Base-by-base conservation (phyloP, 441 rosid species). In the Bocquillonia castaneifolia region DNA sequence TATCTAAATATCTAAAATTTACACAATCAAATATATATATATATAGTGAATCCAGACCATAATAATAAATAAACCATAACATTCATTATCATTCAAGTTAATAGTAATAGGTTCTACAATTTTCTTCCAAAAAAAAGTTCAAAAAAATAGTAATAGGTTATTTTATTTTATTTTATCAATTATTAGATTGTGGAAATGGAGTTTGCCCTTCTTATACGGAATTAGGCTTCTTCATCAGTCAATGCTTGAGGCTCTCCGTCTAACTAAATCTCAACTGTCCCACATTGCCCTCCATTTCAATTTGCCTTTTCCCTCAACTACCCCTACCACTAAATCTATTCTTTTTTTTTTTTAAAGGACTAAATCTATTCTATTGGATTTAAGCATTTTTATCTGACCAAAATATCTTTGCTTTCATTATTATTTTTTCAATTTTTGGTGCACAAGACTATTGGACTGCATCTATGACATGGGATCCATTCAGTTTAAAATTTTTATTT, bases 121-220 rank as follows among this genome's bases (percentile, higher is more conserved):
- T n/a, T n/a, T n/a, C n/a, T n/a, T n/a, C n/a, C n/a, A n/a, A n/a
- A n/a, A n/a, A n/a, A n/a, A n/a, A n/a, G n/a, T n/a, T n/a, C n/a
- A n/a, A n/a, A n/a, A n/a, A n/a, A n/a, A n/a, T n/a, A n/a, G n/a
- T n/a, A n/a, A n/a, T n/a, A n/a, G n/a, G n/a, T n/a, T n/a, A n/a
- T n/a, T n/a, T n/a, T n/a, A n/a, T n/a, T n/a, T n/a, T n/a, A n/a
- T n/a, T n/a, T n/a, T 17, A 51, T n/a, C 7, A 2, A 45, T 20
- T 12, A 1, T 50, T 8, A 26, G 51, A 18, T 39, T 53, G 76
- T 31, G 66, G 71, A 68, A 55, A 76, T 57, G 47, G 67, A 58
- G 81, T 83, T 81, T 63, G 79, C 91, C 81, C 37, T 71, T 72
- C 75, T 77, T 73, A 32, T 78, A 83, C 91, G 88, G 85, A 77